Base-by-base conservation (phyloP, 768 basidiomycete species). In the Floccularia luteovirens region DNA sequence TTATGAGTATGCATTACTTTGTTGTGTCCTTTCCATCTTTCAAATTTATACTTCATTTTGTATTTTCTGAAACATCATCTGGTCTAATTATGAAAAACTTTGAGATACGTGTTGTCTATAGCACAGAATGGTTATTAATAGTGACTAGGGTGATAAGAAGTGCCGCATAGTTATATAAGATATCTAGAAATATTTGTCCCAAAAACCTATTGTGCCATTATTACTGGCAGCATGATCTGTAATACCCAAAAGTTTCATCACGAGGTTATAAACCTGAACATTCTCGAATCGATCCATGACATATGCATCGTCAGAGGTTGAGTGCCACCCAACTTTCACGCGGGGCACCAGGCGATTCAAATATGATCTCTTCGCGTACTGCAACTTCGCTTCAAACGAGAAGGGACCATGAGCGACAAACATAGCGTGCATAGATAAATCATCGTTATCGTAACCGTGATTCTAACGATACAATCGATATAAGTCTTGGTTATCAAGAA, bases 341-440 rank as follows among this genome's bases (percentile, higher is more conserved):
- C 45, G 55, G 43, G 44, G n/a, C 35, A 38, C 20, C n/a, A 42
- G 30, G 23, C 37, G 44, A 11, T 39, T 36, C 12, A 36, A 24
- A 33, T 46, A 44, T 14, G 52, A 49, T 23, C 49, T 55, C 31
- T 36, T 48, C 19, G 71, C 64, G 48, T 79, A 71, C 32, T 70
- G 56, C 5, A 69, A 61, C 58, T 90, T 91, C 38, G 78, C 69
- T 31, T 75, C 71, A 8, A 75, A 60, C 11, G 84, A 79, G 58
- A 91, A 92, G 0, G 92, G 92, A 1, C 92, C 92, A 53, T 91
- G 89, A 7, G 89, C 90, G 42, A 94, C 81, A 58, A 94, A 93
- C 55, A 90, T 82, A 2, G 90, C 90, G 37, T 79, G 77, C 92
- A 94, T 94, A 4, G 82, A 67, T 10, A 66, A 52, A 30, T 80